Conservation (phyloP, 2,329 filamentous ascomycete species). For the Clarireedia homoeocarpa region DNA sequence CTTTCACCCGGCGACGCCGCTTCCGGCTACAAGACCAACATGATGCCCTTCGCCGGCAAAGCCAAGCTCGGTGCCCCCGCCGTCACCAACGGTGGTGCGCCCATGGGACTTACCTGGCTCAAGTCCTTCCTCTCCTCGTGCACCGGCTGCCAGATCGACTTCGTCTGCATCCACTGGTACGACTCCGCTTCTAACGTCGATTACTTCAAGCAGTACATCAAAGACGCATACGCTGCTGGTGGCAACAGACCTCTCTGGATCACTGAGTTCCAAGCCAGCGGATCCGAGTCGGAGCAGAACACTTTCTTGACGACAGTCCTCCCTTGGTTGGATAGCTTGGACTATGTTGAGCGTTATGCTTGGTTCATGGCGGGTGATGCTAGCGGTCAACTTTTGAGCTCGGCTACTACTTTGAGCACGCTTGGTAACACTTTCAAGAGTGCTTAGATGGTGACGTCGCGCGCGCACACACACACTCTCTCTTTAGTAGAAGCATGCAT, state of each 20-base stretch:
- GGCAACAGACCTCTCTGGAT: conserved; percentile 32
- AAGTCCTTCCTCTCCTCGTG: conserved; percentile 36
- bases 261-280: conserved; percentile 34
- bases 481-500: too few species aligned
- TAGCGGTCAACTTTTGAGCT: not conserved
- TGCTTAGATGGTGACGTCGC: not conserved
- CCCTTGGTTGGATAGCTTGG: conserved; percentile 34
- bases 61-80: conserved; percentile 39
- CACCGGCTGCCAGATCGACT: conserved; percentile 36
- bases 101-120: conserved; percentile 38
- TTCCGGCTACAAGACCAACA: conserved; percentile 33
- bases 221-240: conserved; percentile 29
- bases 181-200: conserved; percentile 28
- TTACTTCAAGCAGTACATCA: conserved; percentile 37
- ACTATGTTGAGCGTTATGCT: conserved; percentile 10
- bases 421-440: conserved; percentile 7
- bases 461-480: too few species aligned
- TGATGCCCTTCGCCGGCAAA: conserved; percentile 37
- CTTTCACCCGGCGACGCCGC: conserved; percentile 30
- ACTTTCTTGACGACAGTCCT: conserved; percentile 35
- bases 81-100: conserved; percentile 38
- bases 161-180: conserved; percentile 41
- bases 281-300: conserved; percentile 26
- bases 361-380: conserved; percentile 3
- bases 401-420: not conserved